Percentiles rank a stretch among this genome's conserved stretches.
Evolutionary conservation across 2,329 filamentous ascomycete genomes (phyloP).

Genomic region (Pseudogymnoascus sp.): DNA sequence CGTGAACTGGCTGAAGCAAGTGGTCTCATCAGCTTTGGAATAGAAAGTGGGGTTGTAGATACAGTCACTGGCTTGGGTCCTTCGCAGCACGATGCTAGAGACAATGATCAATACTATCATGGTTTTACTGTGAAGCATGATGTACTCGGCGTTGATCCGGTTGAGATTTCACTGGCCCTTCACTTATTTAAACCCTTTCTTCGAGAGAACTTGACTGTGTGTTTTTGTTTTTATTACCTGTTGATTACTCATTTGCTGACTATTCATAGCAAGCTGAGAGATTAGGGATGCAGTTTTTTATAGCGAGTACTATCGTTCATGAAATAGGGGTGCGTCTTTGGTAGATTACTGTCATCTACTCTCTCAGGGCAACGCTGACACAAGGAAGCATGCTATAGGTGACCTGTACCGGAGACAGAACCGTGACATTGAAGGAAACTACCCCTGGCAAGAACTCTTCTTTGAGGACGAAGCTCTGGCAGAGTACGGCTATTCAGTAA

Average conservation of each 20-base stretch:
- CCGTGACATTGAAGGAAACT: not conserved
- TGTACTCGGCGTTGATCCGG: not conserved
- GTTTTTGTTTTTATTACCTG: not conserved
- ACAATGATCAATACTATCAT: not conserved
- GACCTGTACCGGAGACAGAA: not conserved
- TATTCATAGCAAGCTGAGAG: not conserved
- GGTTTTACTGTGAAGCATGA: not conserved
- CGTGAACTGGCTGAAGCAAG: not conserved
- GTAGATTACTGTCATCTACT: not conserved
- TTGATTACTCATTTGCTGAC: not conserved
- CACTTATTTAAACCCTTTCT: not conserved
- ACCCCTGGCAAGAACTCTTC: not conserved
- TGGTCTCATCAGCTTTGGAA: not conserved
- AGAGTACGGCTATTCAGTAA: slow-evolving; percentile 1
- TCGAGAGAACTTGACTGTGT: not conserved
- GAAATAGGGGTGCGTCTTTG: not conserved
- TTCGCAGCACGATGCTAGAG: not conserved
- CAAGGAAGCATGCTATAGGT: not conserved
- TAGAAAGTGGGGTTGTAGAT: slow-evolving; percentile 1
- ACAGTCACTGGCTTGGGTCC: not conserved
- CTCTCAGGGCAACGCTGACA: not conserved
- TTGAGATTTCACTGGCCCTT: not conserved
- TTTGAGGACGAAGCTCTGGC: not conserved
- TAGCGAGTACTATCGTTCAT: not conserved
- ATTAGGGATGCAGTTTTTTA: not conserved